phyloP scores from a whole-genome alignment of 352 stramenopile species.

The Phytopythium oedochilum region DNA sequence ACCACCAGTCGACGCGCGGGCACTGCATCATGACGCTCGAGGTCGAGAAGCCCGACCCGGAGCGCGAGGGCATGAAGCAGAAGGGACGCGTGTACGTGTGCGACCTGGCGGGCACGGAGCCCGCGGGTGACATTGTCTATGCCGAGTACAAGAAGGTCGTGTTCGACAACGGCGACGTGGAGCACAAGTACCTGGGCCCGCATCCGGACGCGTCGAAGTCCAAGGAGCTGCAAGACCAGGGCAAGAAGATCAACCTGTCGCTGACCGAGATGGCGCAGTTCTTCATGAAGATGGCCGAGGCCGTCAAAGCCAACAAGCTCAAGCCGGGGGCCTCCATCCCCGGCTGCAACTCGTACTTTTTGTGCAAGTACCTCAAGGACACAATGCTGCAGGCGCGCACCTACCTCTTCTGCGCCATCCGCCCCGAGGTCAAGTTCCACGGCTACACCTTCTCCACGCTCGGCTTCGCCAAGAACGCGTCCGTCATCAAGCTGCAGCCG shows the following conservation, averaged over 20 bases:
- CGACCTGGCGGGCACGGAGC: slow-evolving; percentile 91
- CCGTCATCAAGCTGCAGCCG: slow-evolving; percentile 93
- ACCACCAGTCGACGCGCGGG: slow-evolving; percentile 91
- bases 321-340: slow-evolving; percentile 92
- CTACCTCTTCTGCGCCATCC: slow-evolving; percentile 93
- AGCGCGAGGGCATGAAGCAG: slow-evolving; percentile 88
- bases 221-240: slow-evolving; percentile 93
- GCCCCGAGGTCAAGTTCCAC: slow-evolving; percentile 91
- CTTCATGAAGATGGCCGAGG: slow-evolving; percentile 97
- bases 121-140: slow-evolving; percentile 92
- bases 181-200: slow-evolving; percentile 89
- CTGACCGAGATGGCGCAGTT: slow-evolving; percentile 95
- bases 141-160: slow-evolving; percentile 92
- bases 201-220: slow-evolving; percentile 90
- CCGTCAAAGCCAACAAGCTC: slow-evolving; percentile 92
- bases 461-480: slow-evolving; percentile 93
- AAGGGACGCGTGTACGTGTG: slow-evolving; percentile 91
- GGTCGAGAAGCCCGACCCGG: slow-evolving; percentile 91
- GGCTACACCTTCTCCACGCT: slow-evolving; percentile 94
- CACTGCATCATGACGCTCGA: slow-evolving; percentile 96
- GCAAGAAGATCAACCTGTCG: slow-evolving; percentile 96
- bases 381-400: slow-evolving; percentile 93
- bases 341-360: slow-evolving; percentile 93
- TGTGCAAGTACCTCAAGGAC: slow-evolving; percentile 96
- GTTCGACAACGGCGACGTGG: slow-evolving; percentile 89